Base-by-base conservation (phyloP, 2,329 filamentous ascomycete species). In the Fusarium anthophilum region DNA sequence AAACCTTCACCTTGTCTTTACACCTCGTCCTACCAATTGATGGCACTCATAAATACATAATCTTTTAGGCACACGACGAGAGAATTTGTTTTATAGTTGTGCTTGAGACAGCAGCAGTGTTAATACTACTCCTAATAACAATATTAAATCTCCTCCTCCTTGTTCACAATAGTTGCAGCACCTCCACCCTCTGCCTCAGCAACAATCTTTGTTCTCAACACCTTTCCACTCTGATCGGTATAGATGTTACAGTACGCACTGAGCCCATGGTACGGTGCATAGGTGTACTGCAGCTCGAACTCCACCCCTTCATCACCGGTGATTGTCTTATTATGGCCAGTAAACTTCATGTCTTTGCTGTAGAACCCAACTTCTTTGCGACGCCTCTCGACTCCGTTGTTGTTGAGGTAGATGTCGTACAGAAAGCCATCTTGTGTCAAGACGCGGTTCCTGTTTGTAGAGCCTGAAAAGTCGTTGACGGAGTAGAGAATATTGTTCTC, bases 401-500 rank as follows among this genome's bases (percentile, higher is more conserved):
- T 70, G 15, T 70, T 50, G 15, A 70, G 44, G 30, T 66, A 70
- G 20, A 70, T 70, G 13, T 70, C 69, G 11, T 70, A 70, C 7
- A 70, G 39, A 3, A 61, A 70, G 6, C 68, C 68, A 17, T 70
- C 68, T 47, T 70, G 66, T n/a, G 68, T 70, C 13, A 70, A 38
- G 5, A 70, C 66, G 1, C 68, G 66, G 38, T 70, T 70, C 28
- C 61, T 70, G 55, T 70, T 56, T 45, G 48, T 63, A 11, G 68
- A 70, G 8, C 68, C 68, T 17, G 68, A 70, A 22, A 70, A 70
- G 22, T 70, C 61, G 61, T 70, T 70, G 44, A 70, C 69, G 3
- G 68, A 70, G 54, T 70, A 70, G 14, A 70, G 68, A 2, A 70
- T 70, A 37, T 70, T 70, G 35, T 70, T 66, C 7, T 70, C 68